A percentile compares a stretch with the other conserved stretches of the same genome.
phyloP scores from a whole-genome alignment of 108 stramenopile species.

The Pseudonitzschia multiseries region DNA sequence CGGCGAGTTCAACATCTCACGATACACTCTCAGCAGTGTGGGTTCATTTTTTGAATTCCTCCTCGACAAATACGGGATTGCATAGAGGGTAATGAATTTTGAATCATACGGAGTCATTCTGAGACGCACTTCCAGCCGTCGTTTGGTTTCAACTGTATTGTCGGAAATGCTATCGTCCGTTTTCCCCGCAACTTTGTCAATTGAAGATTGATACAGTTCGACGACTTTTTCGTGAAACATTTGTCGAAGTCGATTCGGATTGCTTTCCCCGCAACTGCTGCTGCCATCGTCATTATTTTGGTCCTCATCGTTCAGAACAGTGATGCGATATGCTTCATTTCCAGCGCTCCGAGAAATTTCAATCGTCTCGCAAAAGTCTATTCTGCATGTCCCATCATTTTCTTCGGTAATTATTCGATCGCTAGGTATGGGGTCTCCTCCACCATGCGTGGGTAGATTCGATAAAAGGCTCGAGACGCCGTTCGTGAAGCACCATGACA shows the following conservation, averaged over 20 bases:
- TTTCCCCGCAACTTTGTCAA: background rate
- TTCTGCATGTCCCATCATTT: background rate
- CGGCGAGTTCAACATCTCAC: background rate
- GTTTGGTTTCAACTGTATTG: background rate
- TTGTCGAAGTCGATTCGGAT: background rate
- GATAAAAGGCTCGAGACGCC: conserved; percentile 18
- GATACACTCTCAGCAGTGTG: background rate
- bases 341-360: background rate
- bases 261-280: background rate
- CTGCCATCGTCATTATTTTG: background rate
- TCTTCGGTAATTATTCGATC: conserved; percentile 3
- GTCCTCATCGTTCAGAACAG: conserved; percentile 1
- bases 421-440: background rate
- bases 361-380: conserved; percentile 6
- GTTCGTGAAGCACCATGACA: conserved; percentile 38
- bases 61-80: conserved; percentile 11
- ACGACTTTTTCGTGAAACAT: conserved; percentile 12
- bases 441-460: conserved; percentile 1
- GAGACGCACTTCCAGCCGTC: conserved; percentile 7
- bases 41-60: conserved; percentile 4
- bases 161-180: background rate
- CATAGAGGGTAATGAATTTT: conserved; percentile 3
- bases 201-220: conserved; percentile 4
- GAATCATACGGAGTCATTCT: conserved; percentile 2
- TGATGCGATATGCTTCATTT: conserved; percentile 3